Evolutionary conservation across 1,139 yeast species (phyloP), one percentile per base, ranked within the genome.

Genomic region (Lodderomyces pseudojiufengensis): DNA sequence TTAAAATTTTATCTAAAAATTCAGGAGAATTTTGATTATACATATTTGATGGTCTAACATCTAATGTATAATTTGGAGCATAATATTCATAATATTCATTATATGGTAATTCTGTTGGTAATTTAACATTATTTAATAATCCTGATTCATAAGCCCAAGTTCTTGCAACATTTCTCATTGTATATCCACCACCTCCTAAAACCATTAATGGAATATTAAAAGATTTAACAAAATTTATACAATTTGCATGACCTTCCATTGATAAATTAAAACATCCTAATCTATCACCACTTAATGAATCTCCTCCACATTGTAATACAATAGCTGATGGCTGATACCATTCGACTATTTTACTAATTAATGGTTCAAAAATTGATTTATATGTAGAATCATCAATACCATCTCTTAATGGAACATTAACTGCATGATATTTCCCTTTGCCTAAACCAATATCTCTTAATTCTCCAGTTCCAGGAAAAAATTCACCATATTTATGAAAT

Each of bases 61-160:
- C 97, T 39, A 85, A 68, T 55, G 84, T 82, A 61, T 92, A 90
- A 63, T 90, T 97, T 1, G 98, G 98, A 0, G 97, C 97, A 61
- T 84, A 90, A 65, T 90, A 90, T 64, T 90, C 97, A 63, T 86
- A 90, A 65, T 92, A 92, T 59, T 92, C 97, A 58, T 90, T 90
- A 68, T 87, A 90, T 5, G 97, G 97, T 50, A 90, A 74, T 54
- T 90, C 96, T 10, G 79, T 69, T 18, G 88, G 95, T 46, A 90
- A 69, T 15, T 78, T 60, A 43, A 82, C 85, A 51, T 87, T 84
- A 51, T 87, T 90, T 48, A 90, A 69, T 39, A 92, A 66, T 13
- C 97, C 96, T 3, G 96, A 82, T 63, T 92, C 98, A 55, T 76
- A 90, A 28, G 96, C 81, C 98, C 98, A 92, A 7, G 96, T 82